Base-by-base conservation (phyloP, 768 basidiomycete genomes). In the Boletellus emodensis region DNA sequence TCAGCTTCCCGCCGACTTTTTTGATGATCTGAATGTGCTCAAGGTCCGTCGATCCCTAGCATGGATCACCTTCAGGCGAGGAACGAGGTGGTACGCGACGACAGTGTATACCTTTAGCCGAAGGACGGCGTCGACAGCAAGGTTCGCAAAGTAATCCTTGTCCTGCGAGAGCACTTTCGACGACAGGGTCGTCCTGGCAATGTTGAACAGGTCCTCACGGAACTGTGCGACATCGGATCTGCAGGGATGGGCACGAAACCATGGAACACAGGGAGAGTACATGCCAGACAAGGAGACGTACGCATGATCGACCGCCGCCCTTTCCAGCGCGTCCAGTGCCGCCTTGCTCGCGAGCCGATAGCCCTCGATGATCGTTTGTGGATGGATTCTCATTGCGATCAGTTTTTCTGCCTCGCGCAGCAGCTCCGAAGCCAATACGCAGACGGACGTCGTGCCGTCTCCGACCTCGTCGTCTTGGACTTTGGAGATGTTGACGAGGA, bases 381-480 rank as follows among this genome's bases (percentile, higher is more conserved):
- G 96, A 71, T 98, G 96, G 36, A 98, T 94, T 72, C 86, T 94
- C 69, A 85, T 81, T 28, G 78, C 83, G 58, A 98, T 90, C 61
- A 98, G 72, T 71, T 90, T 94, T 74, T 99, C 95, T 6, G 94
- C 96, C 72, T 98, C 96, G 52, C 96, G 73, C 58, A 99, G 65
- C 56, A 98, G 71, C 63, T 99, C 96, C 10, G 90, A 82, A 3
- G 94, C 90, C 15, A 99, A 71, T 13, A 99, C 95, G 45, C 90
- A 93, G 24, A 98, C 92, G 44, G 78, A 83, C 20, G 91, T 94
- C 33, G 91, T 94, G 37, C 91, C 96, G 71, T 98, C 96, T 17
- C 96, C 96, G 41, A 99, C 85, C 70, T 99, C 96, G 65, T 99
- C 96, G 66, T 99, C 96, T 72, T 98, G 96, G n/a, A 98, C 95